Evolutionary conservation across 257 asterid genomes (phyloP).

Genomic region (Henckelia pumila): DNA sequence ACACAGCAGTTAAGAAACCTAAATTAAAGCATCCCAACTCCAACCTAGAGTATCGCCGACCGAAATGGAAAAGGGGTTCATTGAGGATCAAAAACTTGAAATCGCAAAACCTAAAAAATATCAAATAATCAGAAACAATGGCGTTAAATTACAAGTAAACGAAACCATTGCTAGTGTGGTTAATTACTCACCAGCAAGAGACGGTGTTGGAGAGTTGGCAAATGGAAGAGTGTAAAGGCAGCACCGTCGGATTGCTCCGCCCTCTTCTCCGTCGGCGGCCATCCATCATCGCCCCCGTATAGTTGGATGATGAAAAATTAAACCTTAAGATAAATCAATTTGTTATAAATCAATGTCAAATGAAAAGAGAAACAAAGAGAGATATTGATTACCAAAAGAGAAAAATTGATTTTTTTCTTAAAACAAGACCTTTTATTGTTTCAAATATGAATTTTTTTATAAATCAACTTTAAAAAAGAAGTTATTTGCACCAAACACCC

Average conservation of each 20-base stretch:
- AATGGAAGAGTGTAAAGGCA: constrained; percentile 47
- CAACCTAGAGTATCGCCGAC: constrained; percentile 71
- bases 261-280: constrained; percentile 56
- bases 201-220: constrained; percentile 43
- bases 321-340: too few relatives aligned
- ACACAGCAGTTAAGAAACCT: neutral
- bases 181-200: constrained; percentile 60
- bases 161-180: neutral
- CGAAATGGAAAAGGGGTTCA: constrained; percentile 63
- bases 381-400: too few relatives aligned
- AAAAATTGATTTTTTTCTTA: too few relatives aligned
- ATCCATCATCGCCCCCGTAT: constrained; percentile 32
- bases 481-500: too few relatives aligned
- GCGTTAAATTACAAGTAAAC: constrained; percentile 4
- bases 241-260: constrained; percentile 39
- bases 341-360: too few relatives aligned
- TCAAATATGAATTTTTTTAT: too few relatives aligned
- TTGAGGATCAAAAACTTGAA: constrained; percentile 57
- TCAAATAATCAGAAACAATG: neutral
- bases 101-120: constrained; percentile 69
- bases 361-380: too few relatives aligned
- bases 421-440: too few relatives aligned
- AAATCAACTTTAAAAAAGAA: too few relatives aligned
- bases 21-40: neutral
- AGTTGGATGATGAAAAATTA: too few relatives aligned